phyloP scores from a whole-genome alignment of 129 eudicot genomes.

The Oenanthe sinensis region DNA sequence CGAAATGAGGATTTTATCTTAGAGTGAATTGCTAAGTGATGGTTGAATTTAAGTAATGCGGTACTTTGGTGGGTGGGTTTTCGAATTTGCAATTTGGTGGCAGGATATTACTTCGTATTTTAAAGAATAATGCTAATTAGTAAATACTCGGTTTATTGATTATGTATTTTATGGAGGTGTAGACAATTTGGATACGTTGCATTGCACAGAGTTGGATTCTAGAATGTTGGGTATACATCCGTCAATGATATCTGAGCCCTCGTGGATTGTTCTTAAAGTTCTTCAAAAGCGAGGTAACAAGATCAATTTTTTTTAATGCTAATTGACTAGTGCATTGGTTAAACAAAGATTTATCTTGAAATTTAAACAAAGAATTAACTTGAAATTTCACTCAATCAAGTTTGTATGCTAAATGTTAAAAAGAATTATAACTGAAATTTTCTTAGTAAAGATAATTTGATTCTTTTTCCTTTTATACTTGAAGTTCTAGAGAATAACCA shows the following conservation, averaged over 20 bases:
- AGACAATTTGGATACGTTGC: conserved; percentile 35
- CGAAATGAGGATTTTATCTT: neutral
- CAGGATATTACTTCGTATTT: neutral
- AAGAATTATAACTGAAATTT: neutral
- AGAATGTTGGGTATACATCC: conserved; percentile 41
- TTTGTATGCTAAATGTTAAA: neutral
- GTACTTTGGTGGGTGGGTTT: neutral
- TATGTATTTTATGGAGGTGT: conserved; percentile 14
- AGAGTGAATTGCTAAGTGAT: neutral
- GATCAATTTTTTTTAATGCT: neutral
- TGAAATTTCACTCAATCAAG: no score
- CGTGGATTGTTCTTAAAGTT: conserved; percentile 43
- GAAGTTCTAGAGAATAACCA: neutral
- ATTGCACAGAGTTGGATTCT: conserved; percentile 62
- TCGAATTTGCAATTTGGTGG: neutral
- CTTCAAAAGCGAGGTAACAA: conserved; percentile 52
- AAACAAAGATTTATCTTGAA: neutral
- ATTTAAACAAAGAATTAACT: neutral
- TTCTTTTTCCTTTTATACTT: neutral
- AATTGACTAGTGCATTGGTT: neutral
- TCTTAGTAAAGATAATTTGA: neutral
- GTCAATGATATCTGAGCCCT: conserved; percentile 42
- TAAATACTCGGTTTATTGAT: neutral
- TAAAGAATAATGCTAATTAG: neutral
- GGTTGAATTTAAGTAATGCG: neutral